Evolutionary conservation across 371 early-diverging fungal genomes (phyloP).

Genomic region (Mortierella sp.): DNA sequence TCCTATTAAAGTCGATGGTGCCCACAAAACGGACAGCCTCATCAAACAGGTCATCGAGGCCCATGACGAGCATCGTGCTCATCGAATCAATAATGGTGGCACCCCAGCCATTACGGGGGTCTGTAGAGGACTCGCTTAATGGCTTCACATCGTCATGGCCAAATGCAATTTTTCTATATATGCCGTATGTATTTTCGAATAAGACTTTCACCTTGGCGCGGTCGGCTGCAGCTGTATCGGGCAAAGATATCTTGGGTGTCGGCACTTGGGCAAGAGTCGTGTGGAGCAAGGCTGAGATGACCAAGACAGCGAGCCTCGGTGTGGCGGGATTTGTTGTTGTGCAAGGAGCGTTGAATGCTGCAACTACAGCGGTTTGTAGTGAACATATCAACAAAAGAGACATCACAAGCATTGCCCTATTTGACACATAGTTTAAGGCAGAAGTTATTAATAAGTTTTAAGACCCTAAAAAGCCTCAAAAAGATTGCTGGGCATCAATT

Average conservation of each 20-base stretch:
- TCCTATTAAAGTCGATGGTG: constrained; percentile 58
- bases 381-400: constrained; percentile 1
- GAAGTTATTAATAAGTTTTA: neutral
- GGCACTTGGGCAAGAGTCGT: constrained; percentile 2
- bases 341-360: neutral
- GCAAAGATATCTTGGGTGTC: neutral
- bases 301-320: neutral
- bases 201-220: neutral
- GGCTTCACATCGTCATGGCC: constrained; percentile 3
- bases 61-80: constrained; percentile 1
- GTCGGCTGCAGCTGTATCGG: neutral
- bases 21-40: constrained; percentile 35
- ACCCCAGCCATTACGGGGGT: constrained; percentile 3
- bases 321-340: constrained; percentile 1
- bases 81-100: constrained; percentile 2
- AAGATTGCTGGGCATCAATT: neutral
- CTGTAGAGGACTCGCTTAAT: neutral
- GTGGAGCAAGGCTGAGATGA: neutral
- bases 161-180: neutral
- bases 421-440: neutral
- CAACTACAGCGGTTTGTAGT: neutral
- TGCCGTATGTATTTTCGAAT: neutral
- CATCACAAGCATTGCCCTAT: neutral
- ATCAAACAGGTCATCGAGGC: neutral
- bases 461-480: neutral